Conservation (phyloP, 257 asterid species). For the Solanum etuberosum region DNA sequence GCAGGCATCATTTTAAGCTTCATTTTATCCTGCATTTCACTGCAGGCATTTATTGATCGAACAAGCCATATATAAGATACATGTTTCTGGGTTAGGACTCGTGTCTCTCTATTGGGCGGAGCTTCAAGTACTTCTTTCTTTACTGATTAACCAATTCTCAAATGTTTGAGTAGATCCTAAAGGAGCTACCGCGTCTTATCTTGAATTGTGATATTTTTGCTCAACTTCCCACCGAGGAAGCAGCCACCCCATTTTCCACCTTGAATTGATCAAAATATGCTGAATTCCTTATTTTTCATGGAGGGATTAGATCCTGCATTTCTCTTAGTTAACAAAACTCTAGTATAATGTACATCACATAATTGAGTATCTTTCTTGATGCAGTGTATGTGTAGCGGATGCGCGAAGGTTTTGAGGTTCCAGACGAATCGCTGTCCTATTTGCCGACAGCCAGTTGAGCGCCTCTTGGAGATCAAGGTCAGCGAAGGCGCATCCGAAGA, state of each 20-base stretch:
- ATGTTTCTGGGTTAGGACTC: background rate
- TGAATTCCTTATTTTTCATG: background rate
- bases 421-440: constrained; percentile 95
- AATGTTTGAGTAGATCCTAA: too few relatives aligned
- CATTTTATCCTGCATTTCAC: background rate
- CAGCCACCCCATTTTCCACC: background rate
- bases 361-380: background rate
- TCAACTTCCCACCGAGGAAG: background rate
- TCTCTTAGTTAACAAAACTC: background rate
- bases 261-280: background rate
- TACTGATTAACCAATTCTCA: too few relatives aligned
- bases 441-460: constrained; percentile 95
- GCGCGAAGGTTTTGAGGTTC: constrained; percentile 88
- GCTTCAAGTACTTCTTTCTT: too few relatives aligned
- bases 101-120: background rate
- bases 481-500: constrained; percentile 47
- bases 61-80: background rate
- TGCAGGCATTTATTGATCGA: background rate
- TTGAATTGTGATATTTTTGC: background rate
- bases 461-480: constrained; percentile 92
- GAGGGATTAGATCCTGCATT: too few relatives aligned
- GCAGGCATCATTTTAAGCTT: background rate
- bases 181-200: background rate
- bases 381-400: constrained; percentile 99
- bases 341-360: background rate